Evolutionary conservation across 1,284 basidiomycete species (phyloP).

Genomic region (Anthracocystis setariae): DNA sequence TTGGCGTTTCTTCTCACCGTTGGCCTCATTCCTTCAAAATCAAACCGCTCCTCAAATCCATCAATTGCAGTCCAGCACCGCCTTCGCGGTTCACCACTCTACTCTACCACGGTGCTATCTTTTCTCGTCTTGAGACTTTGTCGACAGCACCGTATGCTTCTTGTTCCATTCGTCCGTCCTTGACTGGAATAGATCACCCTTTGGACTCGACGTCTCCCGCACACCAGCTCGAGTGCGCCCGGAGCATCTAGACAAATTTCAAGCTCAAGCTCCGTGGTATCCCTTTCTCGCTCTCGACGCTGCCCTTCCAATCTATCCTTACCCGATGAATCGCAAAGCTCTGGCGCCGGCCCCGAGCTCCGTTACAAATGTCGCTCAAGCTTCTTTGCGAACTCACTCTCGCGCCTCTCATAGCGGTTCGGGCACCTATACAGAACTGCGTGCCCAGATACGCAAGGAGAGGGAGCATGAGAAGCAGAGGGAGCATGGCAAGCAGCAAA

Average conservation of each 20-base stretch:
- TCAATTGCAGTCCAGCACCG: conserved; percentile 5
- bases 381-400: conserved; percentile 27
- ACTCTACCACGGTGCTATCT: conserved; percentile 14
- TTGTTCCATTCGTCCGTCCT: conserved; percentile 1
- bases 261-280: conserved; percentile 10
- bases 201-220: background rate
- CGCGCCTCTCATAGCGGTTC: conserved; percentile 45
- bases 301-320: background rate
- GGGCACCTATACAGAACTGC: conserved; percentile 51
- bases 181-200: conserved; percentile 1
- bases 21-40: conserved; percentile 28
- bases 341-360: conserved; percentile 28
- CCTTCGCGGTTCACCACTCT: conserved; percentile 11
- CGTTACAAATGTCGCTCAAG: conserved; percentile 33
- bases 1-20: conserved; percentile 14
- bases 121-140: background rate
- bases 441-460: conserved; percentile 49
- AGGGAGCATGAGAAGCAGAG: conserved; percentile 37
- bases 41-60: conserved; percentile 19
- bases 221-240: background rate
- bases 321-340: conserved; percentile 34
- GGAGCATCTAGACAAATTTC: conserved; percentile 2
- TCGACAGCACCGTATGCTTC: conserved; percentile 4
- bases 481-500: conserved; percentile 29
- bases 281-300: background rate